These are phyloP conservation scores for Scheffersomyces titani DNA, from an alignment of 1,139 yeast species.

Conservation along the genomic window DNA sequence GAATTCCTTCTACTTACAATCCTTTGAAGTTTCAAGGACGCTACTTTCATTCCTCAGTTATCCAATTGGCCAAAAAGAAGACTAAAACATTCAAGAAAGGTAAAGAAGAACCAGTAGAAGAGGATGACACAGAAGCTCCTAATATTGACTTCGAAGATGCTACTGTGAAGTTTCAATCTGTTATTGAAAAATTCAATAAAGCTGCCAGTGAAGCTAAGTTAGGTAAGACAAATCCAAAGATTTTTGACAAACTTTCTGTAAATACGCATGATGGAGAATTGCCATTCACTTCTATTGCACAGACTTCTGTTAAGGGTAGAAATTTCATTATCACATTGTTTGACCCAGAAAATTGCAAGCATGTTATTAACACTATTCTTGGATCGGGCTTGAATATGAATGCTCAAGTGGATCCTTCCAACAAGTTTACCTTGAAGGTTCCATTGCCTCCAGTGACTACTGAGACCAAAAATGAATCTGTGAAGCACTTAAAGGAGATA, in stretches of 20 bases:
- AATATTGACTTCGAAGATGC: constrained; percentile 42
- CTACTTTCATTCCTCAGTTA: constrained; percentile 2
- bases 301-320: constrained; percentile 68
- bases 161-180: constrained; percentile 46
- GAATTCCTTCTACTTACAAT: neutral
- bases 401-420: constrained; percentile 73
- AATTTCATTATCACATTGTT: constrained; percentile 74
- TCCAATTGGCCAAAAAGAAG: constrained; percentile 14
- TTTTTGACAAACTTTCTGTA: constrained; percentile 63
- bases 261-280: constrained; percentile 48
- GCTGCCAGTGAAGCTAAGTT: constrained; percentile 61
- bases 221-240: constrained; percentile 66
- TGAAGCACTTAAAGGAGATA: constrained; percentile 60
- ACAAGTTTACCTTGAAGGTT: constrained; percentile 71
- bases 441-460: constrained; percentile 76
- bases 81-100: constrained; percentile 16
- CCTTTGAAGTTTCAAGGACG: neutral
- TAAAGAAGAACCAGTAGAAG: constrained; percentile 16
- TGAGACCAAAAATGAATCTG: constrained; percentile 61
- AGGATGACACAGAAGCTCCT: constrained; percentile 18
- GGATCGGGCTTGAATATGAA: constrained; percentile 72
- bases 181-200: constrained; percentile 56
- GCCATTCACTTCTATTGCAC: constrained; percentile 67
- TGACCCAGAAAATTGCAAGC: constrained; percentile 73
- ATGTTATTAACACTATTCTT: constrained; percentile 68